A percentile compares a stretch with the other conserved stretches of the same genome.
These are phyloP conservation scores for Xerocomellus amylosporus DNA, from an alignment of 768 basidiomycete genomes.

Conservation along the genomic window DNA sequence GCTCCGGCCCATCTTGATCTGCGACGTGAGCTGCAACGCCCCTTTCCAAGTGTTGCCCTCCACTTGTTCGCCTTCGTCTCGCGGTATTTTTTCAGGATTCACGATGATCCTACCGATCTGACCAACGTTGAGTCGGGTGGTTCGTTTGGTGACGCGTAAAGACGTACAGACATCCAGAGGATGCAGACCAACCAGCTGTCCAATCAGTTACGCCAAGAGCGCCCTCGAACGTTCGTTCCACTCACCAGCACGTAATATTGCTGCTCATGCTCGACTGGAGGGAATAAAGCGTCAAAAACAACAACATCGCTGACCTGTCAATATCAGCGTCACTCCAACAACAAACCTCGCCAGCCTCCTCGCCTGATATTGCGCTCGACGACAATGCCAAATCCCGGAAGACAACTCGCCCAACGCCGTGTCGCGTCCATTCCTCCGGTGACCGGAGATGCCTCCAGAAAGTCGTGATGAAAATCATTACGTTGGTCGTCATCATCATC, in stretches of 20 bases:
- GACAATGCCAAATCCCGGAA: slow-evolving; percentile 18
- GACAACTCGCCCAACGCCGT: slow-evolving; percentile 2
- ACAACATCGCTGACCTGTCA: slow-evolving; percentile 9
- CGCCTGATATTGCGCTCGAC: slow-evolving; percentile 10
- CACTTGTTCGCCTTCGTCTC: background rate
- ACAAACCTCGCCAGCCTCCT: background rate
- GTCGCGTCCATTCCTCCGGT: slow-evolving; percentile 6
- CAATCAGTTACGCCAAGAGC: background rate
- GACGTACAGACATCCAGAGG: slow-evolving; percentile 23
- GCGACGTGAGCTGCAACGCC: slow-evolving; percentile 16
- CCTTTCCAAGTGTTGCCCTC: slow-evolving; percentile 3
- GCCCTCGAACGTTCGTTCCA: background rate
- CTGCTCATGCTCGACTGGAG: slow-evolving; percentile 6
- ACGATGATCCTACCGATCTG: slow-evolving; percentile 19
- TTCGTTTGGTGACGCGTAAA: background rate
- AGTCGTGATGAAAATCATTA: slow-evolving; percentile 16
- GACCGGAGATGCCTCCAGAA: slow-evolving; percentile 17
- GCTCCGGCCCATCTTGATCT: slow-evolving; percentile 13
- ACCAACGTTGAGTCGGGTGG: background rate
- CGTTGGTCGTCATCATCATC: slow-evolving; percentile 17
- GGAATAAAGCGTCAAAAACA: slow-evolving; percentile 19
- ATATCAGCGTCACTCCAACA: background rate
- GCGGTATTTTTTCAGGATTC: slow-evolving; percentile 7
- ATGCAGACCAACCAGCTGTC: slow-evolving; percentile 19
- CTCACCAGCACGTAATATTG: slow-evolving; percentile 24